Evolutionary conservation across 2,329 filamentous ascomycete species (phyloP), one percentile per base, ranked within the genome.

Genomic region (Paraphaeosphaeria sporulosa): DNA sequence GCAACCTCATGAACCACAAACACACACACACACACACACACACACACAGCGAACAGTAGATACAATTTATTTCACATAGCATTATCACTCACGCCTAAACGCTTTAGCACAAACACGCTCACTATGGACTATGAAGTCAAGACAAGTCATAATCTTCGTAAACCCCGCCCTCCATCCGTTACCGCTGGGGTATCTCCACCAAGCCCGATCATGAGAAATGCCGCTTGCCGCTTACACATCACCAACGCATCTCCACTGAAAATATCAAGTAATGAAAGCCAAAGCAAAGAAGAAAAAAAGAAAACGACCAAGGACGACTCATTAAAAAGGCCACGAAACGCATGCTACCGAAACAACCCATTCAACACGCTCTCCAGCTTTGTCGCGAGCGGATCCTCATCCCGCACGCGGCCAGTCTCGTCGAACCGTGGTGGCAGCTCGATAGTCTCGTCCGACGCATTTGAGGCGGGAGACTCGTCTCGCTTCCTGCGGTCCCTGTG

Each of bases 401-500:
- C 65, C 58, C 59, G 70, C 57, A 58, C 60, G 25, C 70, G 64
- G 4, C 76, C 76, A 7, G 57, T 55, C n/a, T 74, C 66, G 36
- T 79, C 76, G 49, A 78, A 79, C 7, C 76, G 63, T 12, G 72
- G 71, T 2, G 76, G 75, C 6, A 79, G 61, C 42, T 78, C 76
- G 58, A 78, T 72, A 1, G 76, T 79, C 10, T 65, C 69, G 47
- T 73, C 74, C 8, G 70, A 74, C 1, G 61, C 62, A 49, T 72
- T 27, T 5, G 73, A 76, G 23, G 56, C 71, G 8, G 70, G 65
- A 15, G 69, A 71, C 17, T 68, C 68, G 43, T 69, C 65, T 32
- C 60, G 43, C 67, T 68, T 49, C 71, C 46, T 44, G n/a, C 52
- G 30, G 68, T 67, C 42, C 55, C 68, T 61, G 46, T 77, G 73